Conservation (phyloP, 192 early-diverging fungal species). For the Linnemannia zychae region DNA sequence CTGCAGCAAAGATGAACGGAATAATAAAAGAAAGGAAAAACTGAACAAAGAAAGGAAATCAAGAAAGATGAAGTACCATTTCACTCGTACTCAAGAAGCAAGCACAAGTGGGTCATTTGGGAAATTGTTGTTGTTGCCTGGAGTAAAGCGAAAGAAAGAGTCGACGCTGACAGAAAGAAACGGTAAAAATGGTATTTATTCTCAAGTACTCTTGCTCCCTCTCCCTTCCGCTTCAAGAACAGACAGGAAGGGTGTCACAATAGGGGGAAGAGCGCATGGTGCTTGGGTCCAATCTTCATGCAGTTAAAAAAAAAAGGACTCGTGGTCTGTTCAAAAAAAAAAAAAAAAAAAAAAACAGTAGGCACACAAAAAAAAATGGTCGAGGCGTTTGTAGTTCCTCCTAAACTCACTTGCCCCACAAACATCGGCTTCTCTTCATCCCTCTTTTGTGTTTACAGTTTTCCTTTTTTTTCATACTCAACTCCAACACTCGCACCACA, state of each 20-base stretch:
- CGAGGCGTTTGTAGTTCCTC: neutral
- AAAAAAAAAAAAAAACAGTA: neutral
- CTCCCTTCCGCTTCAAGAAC: neutral
- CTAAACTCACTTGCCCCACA: constrained; percentile 5
- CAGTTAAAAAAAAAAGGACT: neutral
- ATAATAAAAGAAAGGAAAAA: neutral
- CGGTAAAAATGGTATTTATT: neutral
- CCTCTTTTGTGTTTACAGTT: neutral
- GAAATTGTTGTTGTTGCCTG: neutral
- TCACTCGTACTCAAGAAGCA: neutral
- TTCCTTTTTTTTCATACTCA: neutral
- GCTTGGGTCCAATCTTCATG: neutral
- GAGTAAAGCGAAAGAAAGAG: neutral
- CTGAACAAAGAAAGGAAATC: neutral
- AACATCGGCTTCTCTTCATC: neutral
- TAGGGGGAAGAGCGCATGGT: neutral
- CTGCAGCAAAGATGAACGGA: too few relatives aligned
- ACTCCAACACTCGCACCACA: neutral
- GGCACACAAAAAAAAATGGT: neutral
- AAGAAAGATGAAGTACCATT: neutral
- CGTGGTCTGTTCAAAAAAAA: neutral
- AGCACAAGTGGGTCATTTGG: neutral
- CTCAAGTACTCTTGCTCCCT: neutral
- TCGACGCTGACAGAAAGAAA: neutral
- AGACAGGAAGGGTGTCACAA: neutral